Evolutionary conservation across 2,329 filamentous ascomycete species (phyloP), one percentile per base, ranked within the genome.

Genomic region (Alternaria dauci): DNA sequence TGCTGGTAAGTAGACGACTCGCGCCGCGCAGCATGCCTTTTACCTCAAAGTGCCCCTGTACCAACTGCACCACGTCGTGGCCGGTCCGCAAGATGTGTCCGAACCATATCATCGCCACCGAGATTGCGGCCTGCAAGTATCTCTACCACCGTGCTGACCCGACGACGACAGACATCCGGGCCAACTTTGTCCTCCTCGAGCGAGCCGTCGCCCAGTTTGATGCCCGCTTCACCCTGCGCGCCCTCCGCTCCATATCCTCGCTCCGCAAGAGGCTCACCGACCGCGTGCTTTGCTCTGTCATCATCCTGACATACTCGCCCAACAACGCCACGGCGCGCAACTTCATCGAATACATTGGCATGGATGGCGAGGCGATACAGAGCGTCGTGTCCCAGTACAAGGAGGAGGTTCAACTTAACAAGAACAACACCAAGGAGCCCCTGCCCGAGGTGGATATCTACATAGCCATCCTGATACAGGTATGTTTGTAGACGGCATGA

Each of bases 131-230:
- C 28, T 67, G 66, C 69, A 74, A 72, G 67, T 72, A 71, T 64
- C 65, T 71, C 32, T 66, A 59, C 63, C 70, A 70, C 42, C 58
- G 58, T 38, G 74, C 76, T 78, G 74, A 78, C 69, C 68, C 68
- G 32, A 63, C 65, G 44, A 63, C 67, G 28, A 47, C 76, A 98
- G 95, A 97, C 80, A 96, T 99, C 83, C 95, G 94, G 82, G 90
- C 88, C 85, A 97, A 96, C 82, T 97, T 97, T 77, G 88, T 88
- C 53, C 87, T 99, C 67, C 87, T 99, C 75, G 94, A 97, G 76
- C 91, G 93, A 74, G 95, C 94, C 68, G 94, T 99, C 67, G 86
- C 89, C 67, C 88, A 96, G 72, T 99, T 98, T 80, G 95, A 99
- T 81, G 89, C 94, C 61, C 90, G 95, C 83, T 99, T 97, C 82